Base-by-base conservation (phyloP, 2,329 filamentous ascomycete species). In the Colletotrichum spinosum region DNA sequence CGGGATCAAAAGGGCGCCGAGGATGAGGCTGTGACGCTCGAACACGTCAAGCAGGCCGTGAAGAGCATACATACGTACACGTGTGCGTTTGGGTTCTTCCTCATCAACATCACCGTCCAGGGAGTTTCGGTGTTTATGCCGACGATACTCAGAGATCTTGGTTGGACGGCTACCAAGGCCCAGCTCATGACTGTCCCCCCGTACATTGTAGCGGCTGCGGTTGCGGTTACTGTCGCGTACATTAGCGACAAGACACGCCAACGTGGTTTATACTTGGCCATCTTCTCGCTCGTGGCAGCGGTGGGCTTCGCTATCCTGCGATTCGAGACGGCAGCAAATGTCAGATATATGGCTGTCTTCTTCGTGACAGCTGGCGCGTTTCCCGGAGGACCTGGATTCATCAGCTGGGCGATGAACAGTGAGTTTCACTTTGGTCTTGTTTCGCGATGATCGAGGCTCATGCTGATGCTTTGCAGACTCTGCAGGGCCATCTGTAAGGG, bases 81-180 rank as follows among this genome's bases (percentile, higher is more conserved):
- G 45, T 88, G 85, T 71, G 85, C 84, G 2, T 71, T 82, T 6
- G 85, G 85, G 7, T 88, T 88, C 78, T 86, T 88, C 76, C 77
- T 83, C 70, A 84, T 87, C 77, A 88, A 88, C 74, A 83, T 88
- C 70, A 87, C 85, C 1, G 85, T 89, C 2, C 85, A 88, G 67
- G 81, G 81, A 1, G 70, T 83, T 11, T 83, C 81, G 8, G 80
- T 83, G n/a, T 84, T 84, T 69, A 75, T 83, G 72, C 81, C 80
- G 11, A 83, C 80, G n/a, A 80, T 83, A 55, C 73, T 84, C n/a
- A 72, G 69, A 15, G 77, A 83, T 35, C 69, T 83, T 35, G 73
- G 76, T 25, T 83, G 78, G 76, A 72, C 76, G 17, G 68, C 74
- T 4, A 76, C 77, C 8, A 71, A 74, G 53, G 78, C 80, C 3